Evolutionary conservation across 306 rosid genomes (phyloP), one percentile per base, ranked within the genome.

Genomic region (barrel medic (Medicago truncatula)): DNA sequence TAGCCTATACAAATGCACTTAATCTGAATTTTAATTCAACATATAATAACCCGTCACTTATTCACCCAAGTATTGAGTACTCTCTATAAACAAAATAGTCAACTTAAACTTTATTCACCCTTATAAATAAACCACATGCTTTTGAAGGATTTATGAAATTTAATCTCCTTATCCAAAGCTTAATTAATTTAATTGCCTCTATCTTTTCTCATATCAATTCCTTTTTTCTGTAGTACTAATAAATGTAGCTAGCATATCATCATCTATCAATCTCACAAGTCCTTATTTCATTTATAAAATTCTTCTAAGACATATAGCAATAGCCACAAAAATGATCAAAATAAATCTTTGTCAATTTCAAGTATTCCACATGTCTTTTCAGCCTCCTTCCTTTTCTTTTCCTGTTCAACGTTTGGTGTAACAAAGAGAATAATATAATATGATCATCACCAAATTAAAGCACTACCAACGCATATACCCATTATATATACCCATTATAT

Each of bases 301-400:
- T 81, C 84, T 74, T 78, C 62, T 38, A 39, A 74, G 73, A 74
- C 76, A 76, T 28, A 34, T 34, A 34, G 68, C 15, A 54, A 75
- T 72, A 61, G 67, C 79, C 85, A 86, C 87, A 78, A 34, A 83
- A 75, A 78, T 20, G 64, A 34, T 34, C 38, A 0, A 58, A 78
- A 49, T 43, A 54, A 60, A 79, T 75, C 47, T 63, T 63, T 50
- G 76, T 74, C 73, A 67, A 54, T 46, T 57, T 46, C 40, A 71
- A 78, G 52, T 67, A 63, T 46, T 76, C 73, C 90, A 82, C 92
- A 78, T 59, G 86, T 89, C 65, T 75, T 80, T 76, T 87, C 83
- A 78, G 70, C 47, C 62, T 49, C 65, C 66, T 53, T 73, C 74
- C 62, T 71, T 80, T 80, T 83, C 75, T 65, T 77, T 84, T 82